Evolutionary conservation across 139 green algal species (phyloP).

Genomic region (Chlamydomonas eustigma): DNA sequence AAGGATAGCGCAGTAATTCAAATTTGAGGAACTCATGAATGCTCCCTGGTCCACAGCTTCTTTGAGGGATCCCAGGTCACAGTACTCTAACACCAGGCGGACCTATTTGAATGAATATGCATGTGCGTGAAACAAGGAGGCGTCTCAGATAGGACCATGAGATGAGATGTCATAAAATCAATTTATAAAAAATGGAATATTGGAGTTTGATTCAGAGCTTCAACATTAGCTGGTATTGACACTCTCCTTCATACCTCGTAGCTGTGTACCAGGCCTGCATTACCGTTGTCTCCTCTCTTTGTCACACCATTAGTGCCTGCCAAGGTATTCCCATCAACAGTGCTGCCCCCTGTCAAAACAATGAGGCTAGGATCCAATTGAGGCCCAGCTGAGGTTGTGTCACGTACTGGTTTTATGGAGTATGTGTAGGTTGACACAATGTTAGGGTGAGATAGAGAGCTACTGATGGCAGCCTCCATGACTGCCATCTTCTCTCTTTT

Average conservation of each 20-base stretch:
- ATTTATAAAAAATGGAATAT: too few relatives aligned
- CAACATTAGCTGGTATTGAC: too few relatives aligned
- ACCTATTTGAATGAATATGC: too few relatives aligned
- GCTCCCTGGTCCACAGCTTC: slow-evolving; percentile 38
- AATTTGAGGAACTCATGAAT: slow-evolving; percentile 8
- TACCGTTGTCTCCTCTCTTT: background rate
- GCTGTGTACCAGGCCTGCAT: slow-evolving; percentile 7
- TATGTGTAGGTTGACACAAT: slow-evolving; percentile 42
- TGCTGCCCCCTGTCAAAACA: background rate
- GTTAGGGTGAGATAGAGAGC: slow-evolving; percentile 36
- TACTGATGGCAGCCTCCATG: slow-evolving; percentile 48
- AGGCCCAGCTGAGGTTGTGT: background rate
- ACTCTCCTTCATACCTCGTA: background rate
- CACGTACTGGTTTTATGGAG: slow-evolving; percentile 25
- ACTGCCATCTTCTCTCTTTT: slow-evolving; percentile 45
- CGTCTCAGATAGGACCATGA: too few relatives aligned
- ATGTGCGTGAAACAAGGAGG: too few relatives aligned
- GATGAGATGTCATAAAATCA: too few relatives aligned
- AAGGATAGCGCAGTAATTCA: slow-evolving; percentile 35
- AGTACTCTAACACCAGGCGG: slow-evolving; percentile 55
- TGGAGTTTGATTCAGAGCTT: too few relatives aligned
- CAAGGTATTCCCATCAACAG: background rate
- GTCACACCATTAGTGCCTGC: background rate
- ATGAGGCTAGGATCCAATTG: background rate
- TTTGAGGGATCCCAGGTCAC: slow-evolving; percentile 46